These are phyloP conservation scores for Cymbidium sinense DNA, from an alignment of 106 monocot species.

Conservation along the genomic window DNA sequence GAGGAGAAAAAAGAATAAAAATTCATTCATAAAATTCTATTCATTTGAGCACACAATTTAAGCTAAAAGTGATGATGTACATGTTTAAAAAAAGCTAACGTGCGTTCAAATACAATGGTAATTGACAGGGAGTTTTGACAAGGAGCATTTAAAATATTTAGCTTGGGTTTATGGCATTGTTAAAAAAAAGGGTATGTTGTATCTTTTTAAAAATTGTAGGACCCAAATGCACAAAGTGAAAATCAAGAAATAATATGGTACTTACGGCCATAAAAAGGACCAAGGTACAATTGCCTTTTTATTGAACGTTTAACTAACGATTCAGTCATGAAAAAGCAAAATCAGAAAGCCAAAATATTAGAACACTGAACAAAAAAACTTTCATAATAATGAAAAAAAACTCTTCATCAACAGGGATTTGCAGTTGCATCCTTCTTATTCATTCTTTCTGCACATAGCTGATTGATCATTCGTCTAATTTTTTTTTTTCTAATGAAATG, in stretches of 20 bases:
- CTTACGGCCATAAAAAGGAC: not conserved
- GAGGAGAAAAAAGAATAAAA: not conserved
- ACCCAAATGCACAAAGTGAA: not conserved
- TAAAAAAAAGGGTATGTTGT: not conserved
- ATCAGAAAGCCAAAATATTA: not conserved
- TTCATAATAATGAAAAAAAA: not conserved
- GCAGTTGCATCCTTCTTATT: too few relatives aligned
- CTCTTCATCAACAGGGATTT: too few relatives aligned
- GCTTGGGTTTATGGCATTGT: not conserved
- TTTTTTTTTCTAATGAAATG: too few relatives aligned
- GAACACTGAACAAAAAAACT: not conserved
- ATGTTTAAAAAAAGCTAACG: not conserved
- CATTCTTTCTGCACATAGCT: too few relatives aligned
- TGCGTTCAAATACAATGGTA: not conserved
- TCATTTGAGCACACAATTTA: not conserved
- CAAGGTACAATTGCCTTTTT: not conserved
- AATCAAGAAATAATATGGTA: not conserved
- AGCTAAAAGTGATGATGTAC: not conserved
- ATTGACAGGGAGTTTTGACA: not conserved
- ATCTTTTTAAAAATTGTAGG: not conserved
- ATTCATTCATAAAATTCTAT: not conserved
- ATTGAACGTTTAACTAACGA: not conserved
- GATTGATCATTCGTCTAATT: too few relatives aligned
- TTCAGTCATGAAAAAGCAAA: not conserved
- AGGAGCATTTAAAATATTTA: not conserved